Percentiles rank a stretch among this genome's conserved stretches.
phyloP scores from a whole-genome alignment of 306 rosid genomes.

The Sicyos edulis region DNA sequence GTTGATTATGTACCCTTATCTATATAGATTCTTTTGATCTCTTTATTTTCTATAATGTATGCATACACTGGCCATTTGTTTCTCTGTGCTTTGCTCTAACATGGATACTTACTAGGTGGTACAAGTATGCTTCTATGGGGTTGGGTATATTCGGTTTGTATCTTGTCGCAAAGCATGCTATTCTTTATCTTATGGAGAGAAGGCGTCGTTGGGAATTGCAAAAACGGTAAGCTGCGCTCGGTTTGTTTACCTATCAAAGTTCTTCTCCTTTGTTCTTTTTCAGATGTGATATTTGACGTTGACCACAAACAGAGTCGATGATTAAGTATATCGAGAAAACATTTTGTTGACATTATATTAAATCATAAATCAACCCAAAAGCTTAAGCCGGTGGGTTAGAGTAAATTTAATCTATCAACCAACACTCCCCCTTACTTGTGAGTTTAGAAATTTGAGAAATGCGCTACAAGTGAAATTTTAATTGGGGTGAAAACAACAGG shows the following conservation, averaged over 20 bases:
- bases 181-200: constrained; percentile 64
- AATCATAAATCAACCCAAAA: no score
- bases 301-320: not conserved
- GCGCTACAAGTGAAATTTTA: no score
- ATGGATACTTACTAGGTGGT: constrained; percentile 55
- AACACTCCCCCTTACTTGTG: no score
- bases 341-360: not conserved
- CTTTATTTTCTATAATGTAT: not conserved
- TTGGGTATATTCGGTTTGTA: constrained; percentile 69
- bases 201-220: constrained; percentile 58
- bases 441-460: no score
- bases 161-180: constrained; percentile 70
- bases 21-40: constrained; percentile 11
- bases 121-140: constrained; percentile 85
- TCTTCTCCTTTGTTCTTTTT: not conserved
- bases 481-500: no score
- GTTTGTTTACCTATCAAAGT: constrained; percentile 24
- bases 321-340: not conserved
- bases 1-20: constrained; percentile 32
- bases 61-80: not conserved
- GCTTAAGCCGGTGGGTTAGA: no score
- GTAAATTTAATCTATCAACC: no score
- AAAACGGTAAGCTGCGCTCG: constrained; percentile 39
- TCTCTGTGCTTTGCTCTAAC: constrained; percentile 19
- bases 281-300: not conserved